Evolutionary conservation across 2,329 filamentous ascomycete genomes (phyloP).

Genomic region (Venturia pyrina): DNA sequence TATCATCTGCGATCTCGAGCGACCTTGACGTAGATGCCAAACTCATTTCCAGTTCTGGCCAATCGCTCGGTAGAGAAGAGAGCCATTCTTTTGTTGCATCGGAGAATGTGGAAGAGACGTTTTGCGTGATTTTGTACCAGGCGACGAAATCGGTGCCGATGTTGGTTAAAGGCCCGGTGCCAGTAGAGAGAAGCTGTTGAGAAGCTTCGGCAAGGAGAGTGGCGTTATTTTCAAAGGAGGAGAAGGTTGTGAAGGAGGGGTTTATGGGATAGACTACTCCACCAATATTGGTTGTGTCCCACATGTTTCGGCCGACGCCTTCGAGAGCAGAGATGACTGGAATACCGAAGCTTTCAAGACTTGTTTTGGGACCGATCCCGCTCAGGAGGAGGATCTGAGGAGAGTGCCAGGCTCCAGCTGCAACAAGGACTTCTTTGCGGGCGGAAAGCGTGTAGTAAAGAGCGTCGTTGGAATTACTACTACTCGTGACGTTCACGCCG

Average conservation of each 20-base stretch:
- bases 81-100: constrained; percentile 20
- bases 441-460: constrained; percentile 6
- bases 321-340: constrained; percentile 21
- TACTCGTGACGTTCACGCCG: constrained; percentile 10
- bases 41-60: constrained; percentile 8
- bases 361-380: constrained; percentile 18
- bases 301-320: constrained; percentile 54
- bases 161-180: constrained; percentile 3
- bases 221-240: constrained; percentile 12
- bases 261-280: constrained; percentile 2
- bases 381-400: constrained; percentile 13
- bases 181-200: neutral
- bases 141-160: constrained; percentile 43
- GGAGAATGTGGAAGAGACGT: constrained; percentile 50
- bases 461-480: neutral
- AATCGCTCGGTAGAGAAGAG: neutral
- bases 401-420: constrained; percentile 11
- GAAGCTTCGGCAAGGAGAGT: constrained; percentile 14
- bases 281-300: constrained; percentile 34
- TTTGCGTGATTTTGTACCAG: constrained; percentile 33
- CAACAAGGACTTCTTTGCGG: constrained; percentile 12
- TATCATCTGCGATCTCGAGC: neutral
- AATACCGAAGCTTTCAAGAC: constrained; percentile 29
- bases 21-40: neutral
- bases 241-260: neutral